Evolutionary conservation across 106 monocot genomes (phyloP), one percentile per base, ranked within the genome.

Genomic region (Dendrobium huoshanense): DNA sequence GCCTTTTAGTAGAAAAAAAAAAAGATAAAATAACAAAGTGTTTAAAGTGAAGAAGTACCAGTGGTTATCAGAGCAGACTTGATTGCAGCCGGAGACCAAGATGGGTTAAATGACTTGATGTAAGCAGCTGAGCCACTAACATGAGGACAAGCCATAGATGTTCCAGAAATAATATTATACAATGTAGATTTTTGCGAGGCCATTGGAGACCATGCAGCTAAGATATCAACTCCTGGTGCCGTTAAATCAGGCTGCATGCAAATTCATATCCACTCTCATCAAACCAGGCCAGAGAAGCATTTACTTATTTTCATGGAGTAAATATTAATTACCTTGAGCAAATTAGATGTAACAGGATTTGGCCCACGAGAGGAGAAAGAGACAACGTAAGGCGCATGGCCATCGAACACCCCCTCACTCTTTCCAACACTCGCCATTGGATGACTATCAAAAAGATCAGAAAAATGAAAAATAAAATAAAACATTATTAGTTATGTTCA

Each of bases 81-180:
- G 33, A 87, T 77, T 0, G 80, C 80, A 43, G 80, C 83, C 5
- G 86, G 83, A 47, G 86, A 87, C 51, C 86, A 87, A 5, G 33
- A 41, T 16, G 84, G 84, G 61, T 85, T 81, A 55, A 82, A 82
- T 0, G 87, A 84, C 29, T 87, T 87, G 29, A 87, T 81, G 16
- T 82, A 85, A 5, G 87, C 84, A 8, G 87, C 87, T 1, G 77
- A 75, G 0, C 79, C 84, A 22, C 29, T 77, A 13, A 61, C 82
- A 54, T 87, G 87, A 2, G 87, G 87, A 72, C 84, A 84, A 10
- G 87, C 65, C 87, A 87, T 87, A 37, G 87, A 87, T 22, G 87
- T 84, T 7, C 87, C 87, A 20, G 87, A 84, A 6, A 79, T 61
- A 17, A 87, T 84, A 79, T 77, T 82, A 70, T 84, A 87, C 2